Evolutionary conservation across 805 yeast genomes (phyloP).

Genomic region (Alloascoidea hylecoeti): DNA sequence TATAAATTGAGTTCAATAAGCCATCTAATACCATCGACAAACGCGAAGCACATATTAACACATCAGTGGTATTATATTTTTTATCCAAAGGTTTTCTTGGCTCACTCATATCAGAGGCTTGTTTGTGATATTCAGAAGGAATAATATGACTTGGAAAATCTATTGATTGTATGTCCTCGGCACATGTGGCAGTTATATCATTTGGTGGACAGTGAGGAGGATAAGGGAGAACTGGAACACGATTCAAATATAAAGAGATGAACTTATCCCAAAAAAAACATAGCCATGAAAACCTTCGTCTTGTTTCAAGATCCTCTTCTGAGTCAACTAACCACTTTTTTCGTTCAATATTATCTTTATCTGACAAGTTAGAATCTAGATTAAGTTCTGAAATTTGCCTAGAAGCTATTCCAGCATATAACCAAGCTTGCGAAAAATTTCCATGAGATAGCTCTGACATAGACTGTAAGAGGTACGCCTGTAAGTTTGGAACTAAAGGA

Average conservation of each 20-base stretch:
- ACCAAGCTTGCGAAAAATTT: conserved; percentile 4
- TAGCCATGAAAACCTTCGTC: conserved; percentile 7
- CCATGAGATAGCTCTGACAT: not conserved
- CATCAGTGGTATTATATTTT: no score
- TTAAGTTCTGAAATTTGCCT: not conserved
- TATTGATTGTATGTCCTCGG: not conserved
- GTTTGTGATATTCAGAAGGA: not conserved
- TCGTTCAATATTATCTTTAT: not conserved
- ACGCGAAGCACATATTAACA: no score
- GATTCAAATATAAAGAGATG: conserved; percentile 1
- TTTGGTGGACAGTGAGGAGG: not conserved
- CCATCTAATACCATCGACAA: not conserved
- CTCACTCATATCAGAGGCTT: no score
- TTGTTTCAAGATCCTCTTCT: conserved; percentile 1
- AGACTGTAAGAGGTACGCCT: conserved; percentile 2
- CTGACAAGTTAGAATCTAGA: not conserved
- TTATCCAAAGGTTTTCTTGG: no score
- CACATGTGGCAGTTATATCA: not conserved
- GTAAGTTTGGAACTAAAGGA: conserved; percentile 2
- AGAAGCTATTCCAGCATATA: conserved; percentile 4
- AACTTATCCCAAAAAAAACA: conserved; percentile 9
- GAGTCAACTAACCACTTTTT: not conserved
- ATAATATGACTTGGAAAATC: not conserved
- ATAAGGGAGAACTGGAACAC: not conserved
- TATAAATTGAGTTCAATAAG: not conserved